Evolutionary conservation across 495 filamentous ascomycete species (phyloP), one percentile per base, ranked within the genome.

Genomic region (Hypoxylon fuscum): DNA sequence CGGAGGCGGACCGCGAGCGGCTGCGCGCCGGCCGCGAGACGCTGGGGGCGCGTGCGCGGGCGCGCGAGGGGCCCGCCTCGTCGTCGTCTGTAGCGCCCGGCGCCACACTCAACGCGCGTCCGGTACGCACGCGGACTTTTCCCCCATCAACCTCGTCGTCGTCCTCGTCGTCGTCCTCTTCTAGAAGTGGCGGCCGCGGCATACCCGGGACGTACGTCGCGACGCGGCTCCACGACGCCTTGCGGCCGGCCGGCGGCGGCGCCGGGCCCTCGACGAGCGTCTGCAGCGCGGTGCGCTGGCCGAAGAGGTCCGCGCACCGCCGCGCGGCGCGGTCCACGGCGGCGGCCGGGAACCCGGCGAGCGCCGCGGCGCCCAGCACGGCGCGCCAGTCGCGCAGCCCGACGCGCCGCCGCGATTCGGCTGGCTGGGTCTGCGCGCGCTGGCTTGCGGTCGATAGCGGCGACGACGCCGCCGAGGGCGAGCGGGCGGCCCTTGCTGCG

Each of bases 311-410:
- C 1, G 85, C 80, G 67, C 92, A 96, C 31, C 92, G 79, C 65
- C 85, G 76, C 2, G 87, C 82, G 0, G 91, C 80, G 43, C 89
- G 81, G 37, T 83, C 79, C 6, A 96, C 77, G 4, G 86, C 88
- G 3, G 71, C 68, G 1, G 80, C 65, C 0, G 87, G 75, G 69
- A 90, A 89, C 0, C 88, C 90, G 1, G 79, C 83, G 55, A 93
- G 79, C 0, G 89, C 81, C 17, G 92, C 92, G 0, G 90, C 75
- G 7, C 89, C 89, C 25, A 96, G 71, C 1, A 95, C 82, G 51
- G 93, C 89, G 38, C 87, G 87, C 92, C 92, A 96, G 71, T 94
- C 89, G 1, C 90, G 84, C 4, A 86, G 73, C 2, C 74, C 80
- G 53, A 83, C 59, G 34, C 65, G 52, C 10, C 18, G 23, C 70